A percentile compares a stretch with the other conserved stretches of the same genome.
Evolutionary conservation across 257 asterid genomes (phyloP).

Genomic region (Ballota nigra): DNA sequence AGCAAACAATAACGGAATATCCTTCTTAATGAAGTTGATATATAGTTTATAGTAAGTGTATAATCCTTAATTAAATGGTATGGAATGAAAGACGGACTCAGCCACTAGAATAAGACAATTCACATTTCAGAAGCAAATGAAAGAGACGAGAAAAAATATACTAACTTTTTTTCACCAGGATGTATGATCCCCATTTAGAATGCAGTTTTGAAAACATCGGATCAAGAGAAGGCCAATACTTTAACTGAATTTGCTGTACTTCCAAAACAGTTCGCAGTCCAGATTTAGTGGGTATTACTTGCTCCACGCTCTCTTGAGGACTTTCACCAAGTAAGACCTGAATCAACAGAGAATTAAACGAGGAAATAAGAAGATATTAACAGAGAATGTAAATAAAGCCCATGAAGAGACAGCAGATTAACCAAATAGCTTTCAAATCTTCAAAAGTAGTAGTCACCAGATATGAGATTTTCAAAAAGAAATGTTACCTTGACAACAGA

Average conservation of each 20-base stretch:
- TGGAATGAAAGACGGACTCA: neutral
- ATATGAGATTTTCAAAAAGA: constrained; percentile 15
- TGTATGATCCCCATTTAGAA: constrained; percentile 50
- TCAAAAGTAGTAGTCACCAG: constrained; percentile 18
- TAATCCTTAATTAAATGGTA: neutral
- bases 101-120: constrained; percentile 2
- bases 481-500: constrained; percentile 77
- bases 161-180: constrained; percentile 61
- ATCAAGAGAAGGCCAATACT: constrained; percentile 72
- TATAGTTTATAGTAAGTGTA: neutral
- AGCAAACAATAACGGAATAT: neutral
- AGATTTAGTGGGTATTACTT: constrained; percentile 57
- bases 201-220: constrained; percentile 44
- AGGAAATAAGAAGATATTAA: constrained; percentile 20
- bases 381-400: neutral
- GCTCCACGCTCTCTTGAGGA: constrained; percentile 39
- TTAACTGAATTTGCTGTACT: constrained; percentile 69
- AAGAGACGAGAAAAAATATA: constrained; percentile 25
- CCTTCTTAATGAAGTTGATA: neutral
- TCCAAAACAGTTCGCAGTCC: constrained; percentile 72
- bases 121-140: constrained; percentile 11
- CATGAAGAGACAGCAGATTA: neutral
- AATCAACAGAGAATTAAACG: constrained; percentile 30
- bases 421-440: constrained; percentile 1
- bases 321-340: constrained; percentile 91